Percentiles rank a stretch among this genome's conserved stretches.
Conservation (phyloP, 2,329 filamentous ascomycete species). For the Ceratocystis diversiconidia region DNA sequence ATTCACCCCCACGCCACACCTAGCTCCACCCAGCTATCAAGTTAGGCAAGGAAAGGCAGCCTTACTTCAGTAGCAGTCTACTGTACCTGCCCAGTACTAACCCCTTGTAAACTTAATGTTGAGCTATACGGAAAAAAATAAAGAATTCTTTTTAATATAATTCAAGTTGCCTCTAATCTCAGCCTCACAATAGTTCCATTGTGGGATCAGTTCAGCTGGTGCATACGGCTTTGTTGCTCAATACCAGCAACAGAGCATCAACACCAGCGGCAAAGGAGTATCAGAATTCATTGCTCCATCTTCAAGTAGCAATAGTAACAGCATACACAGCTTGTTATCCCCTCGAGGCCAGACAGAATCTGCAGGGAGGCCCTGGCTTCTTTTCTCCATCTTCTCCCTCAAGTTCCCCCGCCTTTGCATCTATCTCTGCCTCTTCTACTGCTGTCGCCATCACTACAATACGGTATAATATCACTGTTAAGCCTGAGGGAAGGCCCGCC, state of each 20-base stretch:
- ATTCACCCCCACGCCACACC: no score
- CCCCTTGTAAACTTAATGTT: no score
- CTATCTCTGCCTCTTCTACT: background rate
- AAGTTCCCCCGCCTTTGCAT: background rate
- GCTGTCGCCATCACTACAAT: background rate
- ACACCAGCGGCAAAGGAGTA: background rate
- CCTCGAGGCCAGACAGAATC: background rate
- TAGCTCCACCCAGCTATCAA: no score
- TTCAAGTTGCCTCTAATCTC: no score
- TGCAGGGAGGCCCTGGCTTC: constrained; percentile 5
- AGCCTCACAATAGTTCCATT: no score
- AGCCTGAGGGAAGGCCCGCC: constrained; percentile 4
- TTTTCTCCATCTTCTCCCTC: constrained; percentile 5
- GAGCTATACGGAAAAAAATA: no score
- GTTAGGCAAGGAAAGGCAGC: no score
- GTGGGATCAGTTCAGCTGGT: no score
- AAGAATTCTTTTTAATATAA: no score
- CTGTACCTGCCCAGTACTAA: no score
- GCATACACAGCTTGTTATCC: background rate
- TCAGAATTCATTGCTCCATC: background rate
- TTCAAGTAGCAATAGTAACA: background rate
- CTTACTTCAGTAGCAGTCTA: no score
- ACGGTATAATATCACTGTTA: constrained; percentile 5
- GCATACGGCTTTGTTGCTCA: background rate
- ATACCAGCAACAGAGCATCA: background rate